phyloP scores from a whole-genome alignment of 2,329 filamentous ascomycete species.

The Zasmidium cellare region DNA sequence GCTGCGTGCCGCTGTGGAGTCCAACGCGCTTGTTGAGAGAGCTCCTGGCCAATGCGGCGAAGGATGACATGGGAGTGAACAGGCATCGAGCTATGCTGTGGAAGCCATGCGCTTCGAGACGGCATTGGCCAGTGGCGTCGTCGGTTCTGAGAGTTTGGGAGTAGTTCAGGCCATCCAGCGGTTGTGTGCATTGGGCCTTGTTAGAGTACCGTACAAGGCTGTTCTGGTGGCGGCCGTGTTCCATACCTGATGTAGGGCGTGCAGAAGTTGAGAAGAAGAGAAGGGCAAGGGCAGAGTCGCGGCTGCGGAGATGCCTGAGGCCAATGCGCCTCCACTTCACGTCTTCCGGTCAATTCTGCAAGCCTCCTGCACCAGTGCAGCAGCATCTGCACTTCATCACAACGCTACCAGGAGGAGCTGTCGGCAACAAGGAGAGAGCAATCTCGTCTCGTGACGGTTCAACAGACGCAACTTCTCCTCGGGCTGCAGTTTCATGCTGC shows the following conservation, averaged over 20 bases:
- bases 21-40: neutral
- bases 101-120: neutral
- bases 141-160: neutral
- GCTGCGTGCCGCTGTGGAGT: too few species aligned
- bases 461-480: too few species aligned
- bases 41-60: neutral
- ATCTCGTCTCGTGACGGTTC: neutral
- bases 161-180: neutral
- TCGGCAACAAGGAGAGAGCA: too few species aligned
- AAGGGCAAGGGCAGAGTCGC: too few species aligned
- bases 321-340: neutral
- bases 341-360: neutral
- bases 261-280: neutral
- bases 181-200: neutral
- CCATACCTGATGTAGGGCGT: neutral
- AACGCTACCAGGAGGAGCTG: neutral
- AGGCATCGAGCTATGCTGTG: neutral
- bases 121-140: neutral
- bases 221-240: neutral
- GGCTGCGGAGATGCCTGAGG: neutral
- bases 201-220: neutral
- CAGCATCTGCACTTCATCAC: neutral
- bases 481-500: neutral
- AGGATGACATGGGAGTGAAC: too few species aligned
- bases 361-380: neutral